Percentiles rank a stretch among this genome's conserved stretches.
Conservation (phyloP, 441 rosid species). For the Erodium trifolium region DNA sequence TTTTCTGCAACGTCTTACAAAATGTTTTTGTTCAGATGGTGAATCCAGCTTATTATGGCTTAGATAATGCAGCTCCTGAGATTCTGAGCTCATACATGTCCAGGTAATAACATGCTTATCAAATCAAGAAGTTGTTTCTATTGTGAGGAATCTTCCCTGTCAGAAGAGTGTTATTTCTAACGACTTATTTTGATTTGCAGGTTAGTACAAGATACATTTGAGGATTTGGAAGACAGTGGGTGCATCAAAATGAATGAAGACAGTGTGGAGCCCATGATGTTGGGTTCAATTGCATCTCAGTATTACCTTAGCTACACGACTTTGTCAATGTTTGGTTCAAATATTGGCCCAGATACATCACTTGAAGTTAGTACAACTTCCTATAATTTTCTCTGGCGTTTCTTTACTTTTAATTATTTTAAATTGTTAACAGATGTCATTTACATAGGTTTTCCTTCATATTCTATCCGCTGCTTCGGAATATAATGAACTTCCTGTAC, state of each 20-base stretch:
- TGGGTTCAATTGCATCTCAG: constrained; percentile 95
- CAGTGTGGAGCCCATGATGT: constrained; percentile 69
- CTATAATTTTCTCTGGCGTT: constrained; percentile 3
- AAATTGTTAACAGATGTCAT: constrained; percentile 8
- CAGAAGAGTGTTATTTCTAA: constrained; percentile 3
- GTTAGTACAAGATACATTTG: constrained; percentile 88
- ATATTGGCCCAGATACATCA: constrained; percentile 85
- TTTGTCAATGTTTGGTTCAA: constrained; percentile 96
- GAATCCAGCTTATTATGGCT: constrained; percentile 96
- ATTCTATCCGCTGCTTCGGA: constrained; percentile 86
- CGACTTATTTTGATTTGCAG: constrained; percentile 34
- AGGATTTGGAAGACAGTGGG: constrained; percentile 97
- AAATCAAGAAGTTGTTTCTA: constrained; percentile 4
- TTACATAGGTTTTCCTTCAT: constrained; percentile 64
- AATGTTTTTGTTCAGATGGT: constrained; percentile 50
- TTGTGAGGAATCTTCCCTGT: constrained; percentile 14
- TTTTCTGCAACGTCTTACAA: constrained; percentile 6
- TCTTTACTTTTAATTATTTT: constrained; percentile 2
- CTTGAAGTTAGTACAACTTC: constrained; percentile 60
- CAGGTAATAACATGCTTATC: constrained; percentile 42
- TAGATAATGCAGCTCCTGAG: constrained; percentile 69
- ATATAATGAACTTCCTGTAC: constrained; percentile 91
- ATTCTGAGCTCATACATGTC: constrained; percentile 69
- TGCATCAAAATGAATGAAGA: constrained; percentile 80
- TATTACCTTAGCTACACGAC: constrained; percentile 94